Conservation (phyloP, 208 protist species). For the Angomonas deanei region DNA sequence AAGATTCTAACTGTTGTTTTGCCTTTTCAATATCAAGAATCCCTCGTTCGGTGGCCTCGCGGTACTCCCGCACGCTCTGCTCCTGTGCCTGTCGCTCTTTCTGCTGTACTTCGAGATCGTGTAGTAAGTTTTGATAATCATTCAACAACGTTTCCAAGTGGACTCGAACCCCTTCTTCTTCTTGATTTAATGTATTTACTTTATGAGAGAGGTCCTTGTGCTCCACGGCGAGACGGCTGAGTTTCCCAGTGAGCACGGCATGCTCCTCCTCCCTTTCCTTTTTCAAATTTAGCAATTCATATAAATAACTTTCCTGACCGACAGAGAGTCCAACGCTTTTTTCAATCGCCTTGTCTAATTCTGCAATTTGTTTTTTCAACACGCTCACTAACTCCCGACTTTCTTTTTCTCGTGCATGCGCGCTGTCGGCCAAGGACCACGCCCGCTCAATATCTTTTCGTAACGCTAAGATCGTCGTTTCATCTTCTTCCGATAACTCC, state of each 20-base stretch:
- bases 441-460: constrained; percentile 96
- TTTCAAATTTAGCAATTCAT: constrained; percentile 91
- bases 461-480: constrained; percentile 91
- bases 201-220: constrained; percentile 26
- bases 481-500: constrained; percentile 94
- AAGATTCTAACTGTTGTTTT: constrained; percentile 24
- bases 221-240: constrained; percentile 60
- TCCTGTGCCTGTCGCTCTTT: constrained; percentile 81
- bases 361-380: constrained; percentile 93
- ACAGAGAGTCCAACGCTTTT: constrained; percentile 89
- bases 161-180: constrained; percentile 11
- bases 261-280: constrained; percentile 91
- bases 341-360: constrained; percentile 92
- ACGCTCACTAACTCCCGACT: constrained; percentile 92
- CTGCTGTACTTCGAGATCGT: constrained; percentile 57
- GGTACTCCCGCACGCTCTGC: constrained; percentile 87
- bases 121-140: constrained; percentile 53
- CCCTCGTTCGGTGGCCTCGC: constrained; percentile 52
- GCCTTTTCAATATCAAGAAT: constrained; percentile 49
- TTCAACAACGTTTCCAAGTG: constrained; percentile 29
- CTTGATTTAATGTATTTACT: constrained; percentile 11
- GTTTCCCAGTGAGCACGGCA: constrained; percentile 53
- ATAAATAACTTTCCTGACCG: constrained; percentile 93
- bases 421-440: constrained; percentile 96
- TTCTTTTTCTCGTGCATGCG: constrained; percentile 95